Base-by-base conservation (phyloP, 176 grass and related monocot genomes). In the Carex myosuroides region DNA sequence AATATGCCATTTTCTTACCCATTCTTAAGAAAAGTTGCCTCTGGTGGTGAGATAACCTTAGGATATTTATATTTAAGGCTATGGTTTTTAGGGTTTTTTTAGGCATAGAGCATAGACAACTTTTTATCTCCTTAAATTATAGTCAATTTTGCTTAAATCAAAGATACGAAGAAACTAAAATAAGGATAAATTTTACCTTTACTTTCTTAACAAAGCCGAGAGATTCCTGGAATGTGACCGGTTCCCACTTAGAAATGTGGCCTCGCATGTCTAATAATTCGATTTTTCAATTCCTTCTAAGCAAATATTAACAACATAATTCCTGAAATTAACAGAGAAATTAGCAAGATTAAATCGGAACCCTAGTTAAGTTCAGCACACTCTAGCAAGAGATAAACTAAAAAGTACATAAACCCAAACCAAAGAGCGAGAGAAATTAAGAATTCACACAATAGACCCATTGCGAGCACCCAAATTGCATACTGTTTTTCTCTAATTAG, bases 121-220 rank as follows among this genome's bases (percentile, higher is more conserved):
- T 87, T 44, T 24, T 44, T 58, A 76, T 1, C 70, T 14, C 64
- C 80, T 8, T 64, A 66, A 76, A 18, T 14, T 53, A 68, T 82
- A 79, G 64, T 68, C 1, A 74, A 22, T 48, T 26, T 10, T 64
- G 44, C 10, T 16, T 46, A n/a, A 70, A 44, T 20, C 60, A 21
- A 80, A 26, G 26, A 30, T 66, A 70, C 62, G 35, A 53, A 81
- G 59, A 57, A 29, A 80, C 62, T 13, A 83, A 86, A 63, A 33
- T 55, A 84, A 69, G 20, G 30, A 24, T 0, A 18, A 67, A 8
- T 81, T 86, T 69, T 82, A 93, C 88, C 86, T 93, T 93, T 30
- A 90, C 86, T 90, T 90, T 84, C 81, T 88, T 93, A 13, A 93
- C 88, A 81, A 93, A 93, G 57, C 83, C 69, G 64, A 93, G 91